Evolutionary conservation across 129 eudicot genomes (phyloP), one percentile per base, ranked within the genome.

Genomic region (Kitagawia praeruptora): DNA sequence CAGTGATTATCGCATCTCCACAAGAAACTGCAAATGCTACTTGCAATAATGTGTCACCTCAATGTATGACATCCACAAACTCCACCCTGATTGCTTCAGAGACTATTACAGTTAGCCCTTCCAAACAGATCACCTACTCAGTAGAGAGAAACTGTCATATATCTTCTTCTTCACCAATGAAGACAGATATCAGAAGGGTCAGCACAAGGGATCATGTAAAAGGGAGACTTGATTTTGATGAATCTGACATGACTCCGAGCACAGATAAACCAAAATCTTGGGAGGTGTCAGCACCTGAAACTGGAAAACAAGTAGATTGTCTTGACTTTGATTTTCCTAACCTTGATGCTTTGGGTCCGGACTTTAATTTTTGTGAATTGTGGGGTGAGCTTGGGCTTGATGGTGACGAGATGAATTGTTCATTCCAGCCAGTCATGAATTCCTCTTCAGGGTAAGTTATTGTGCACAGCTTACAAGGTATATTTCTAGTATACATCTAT

Each of bases 201-300:
- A 81, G 58, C 77, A 83, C 56, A 66, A 81, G 93, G 83, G 96
- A 89, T 70, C 96, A 94, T 81, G 96, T 89, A 27, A 95, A 90
- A 84, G 96, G 97, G 63, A 89, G 96, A 82, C 80, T 95, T 37
- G 92, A 92, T 73, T 95, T 95, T 76, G 97, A 89, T 64, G 81
- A 88, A 74, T 83, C 96, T 38, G 92, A 87, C 14, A 56, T 44
- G 38, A 86, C 77, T 34, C 38, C 25, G 15, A 87, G 25, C 75
- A 77, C 86, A 44, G 92, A 75, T 76, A 83, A 66, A 47, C 80
- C 82, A 64, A 86, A 67, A 45, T 75, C 88, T 67, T 86, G 89
- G 75, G 88, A 81, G 64, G 81, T 66, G 76, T 58, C 91, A 15
- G 80, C 85, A 47, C 81, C 96, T 76, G 91, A 85, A 75, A 82